Evolutionary conservation across 1,284 basidiomycete genomes (phyloP).

Genomic region (Ustilago trichophora): DNA sequence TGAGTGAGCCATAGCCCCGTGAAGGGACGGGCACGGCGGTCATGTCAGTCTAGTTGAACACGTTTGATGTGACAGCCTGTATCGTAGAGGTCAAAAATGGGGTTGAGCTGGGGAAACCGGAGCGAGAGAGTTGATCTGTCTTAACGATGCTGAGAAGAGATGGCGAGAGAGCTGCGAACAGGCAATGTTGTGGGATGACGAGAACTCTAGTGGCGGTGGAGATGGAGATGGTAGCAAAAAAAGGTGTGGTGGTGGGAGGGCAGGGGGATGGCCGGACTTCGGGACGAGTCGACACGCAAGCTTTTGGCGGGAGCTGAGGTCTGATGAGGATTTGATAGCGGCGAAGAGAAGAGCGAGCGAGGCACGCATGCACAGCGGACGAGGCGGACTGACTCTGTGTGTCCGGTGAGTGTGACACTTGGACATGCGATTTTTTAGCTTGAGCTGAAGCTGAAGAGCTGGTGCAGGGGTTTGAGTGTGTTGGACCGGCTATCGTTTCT

Average conservation of each 20-base stretch:
- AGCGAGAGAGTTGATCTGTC: too few species aligned
- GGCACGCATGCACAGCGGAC: neutral
- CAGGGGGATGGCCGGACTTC: neutral
- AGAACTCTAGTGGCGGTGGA: neutral
- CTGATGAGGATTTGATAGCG: neutral
- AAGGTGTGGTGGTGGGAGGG: neutral
- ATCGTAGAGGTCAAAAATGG: too few species aligned
- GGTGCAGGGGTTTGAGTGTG: too few species aligned
- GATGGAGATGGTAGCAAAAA: neutral
- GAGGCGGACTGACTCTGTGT: too few species aligned
- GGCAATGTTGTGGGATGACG: too few species aligned
- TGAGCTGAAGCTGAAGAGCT: too few species aligned
- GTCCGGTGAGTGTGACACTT: too few species aligned
- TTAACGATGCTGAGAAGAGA: too few species aligned
- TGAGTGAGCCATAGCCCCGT: conserved; percentile 18
- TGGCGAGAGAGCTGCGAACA: neutral
- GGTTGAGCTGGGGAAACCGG: too few species aligned
- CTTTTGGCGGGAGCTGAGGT: neutral
- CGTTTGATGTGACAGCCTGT: neutral
- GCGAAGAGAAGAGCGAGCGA: neutral
- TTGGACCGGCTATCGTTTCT: too few species aligned
- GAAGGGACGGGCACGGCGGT: conserved; percentile 29
- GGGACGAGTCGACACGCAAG: conserved; percentile 1
- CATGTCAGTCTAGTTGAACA: conserved; percentile 18
- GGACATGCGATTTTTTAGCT: too few species aligned